These are phyloP conservation scores for Alternaria panax DNA, from an alignment of 2,329 filamentous ascomycete genomes.

Conservation along the genomic window DNA sequence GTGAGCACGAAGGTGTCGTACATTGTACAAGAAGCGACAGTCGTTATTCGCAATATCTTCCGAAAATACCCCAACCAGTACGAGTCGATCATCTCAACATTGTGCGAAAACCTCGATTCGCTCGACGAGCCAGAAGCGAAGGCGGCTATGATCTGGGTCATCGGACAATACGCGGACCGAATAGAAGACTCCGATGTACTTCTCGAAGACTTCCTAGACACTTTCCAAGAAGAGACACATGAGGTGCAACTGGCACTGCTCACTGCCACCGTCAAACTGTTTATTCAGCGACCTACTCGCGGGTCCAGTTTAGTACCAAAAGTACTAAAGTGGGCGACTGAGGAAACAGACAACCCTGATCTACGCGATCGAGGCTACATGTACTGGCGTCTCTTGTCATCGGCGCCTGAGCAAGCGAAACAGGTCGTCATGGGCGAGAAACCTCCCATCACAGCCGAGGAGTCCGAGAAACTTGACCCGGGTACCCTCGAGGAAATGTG, in stretches of 20 bases:
- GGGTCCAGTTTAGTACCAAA: constrained; percentile 92
- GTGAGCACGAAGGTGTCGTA: constrained; percentile 99
- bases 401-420: constrained; percentile 86
- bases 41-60: constrained; percentile 99
- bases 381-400: constrained; percentile 97
- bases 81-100: constrained; percentile 93
- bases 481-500: constrained; percentile 96
- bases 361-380: constrained; percentile 96
- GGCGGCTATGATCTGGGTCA: constrained; percentile 99
- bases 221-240: constrained; percentile 91
- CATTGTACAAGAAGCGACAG: constrained; percentile 97
- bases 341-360: constrained; percentile 99
- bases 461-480: constrained; percentile 92
- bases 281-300: constrained; percentile 95
- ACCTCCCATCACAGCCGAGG: constrained; percentile 86
- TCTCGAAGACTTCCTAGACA: constrained; percentile 92
- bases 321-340: constrained; percentile 97
- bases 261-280: constrained; percentile 96
- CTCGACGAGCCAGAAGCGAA: constrained; percentile 98
- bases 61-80: constrained; percentile 99
- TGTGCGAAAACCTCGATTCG: constrained; percentile 96
- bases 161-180: constrained; percentile 94
- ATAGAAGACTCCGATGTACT: constrained; percentile 97
- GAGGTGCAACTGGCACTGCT: constrained; percentile 95
- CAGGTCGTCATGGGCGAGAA: constrained; percentile 97